Percentiles rank a stretch among this genome's conserved stretches.
Conservation (phyloP, 2,329 filamentous ascomycete species). For the Albifimbria verrucaria region DNA sequence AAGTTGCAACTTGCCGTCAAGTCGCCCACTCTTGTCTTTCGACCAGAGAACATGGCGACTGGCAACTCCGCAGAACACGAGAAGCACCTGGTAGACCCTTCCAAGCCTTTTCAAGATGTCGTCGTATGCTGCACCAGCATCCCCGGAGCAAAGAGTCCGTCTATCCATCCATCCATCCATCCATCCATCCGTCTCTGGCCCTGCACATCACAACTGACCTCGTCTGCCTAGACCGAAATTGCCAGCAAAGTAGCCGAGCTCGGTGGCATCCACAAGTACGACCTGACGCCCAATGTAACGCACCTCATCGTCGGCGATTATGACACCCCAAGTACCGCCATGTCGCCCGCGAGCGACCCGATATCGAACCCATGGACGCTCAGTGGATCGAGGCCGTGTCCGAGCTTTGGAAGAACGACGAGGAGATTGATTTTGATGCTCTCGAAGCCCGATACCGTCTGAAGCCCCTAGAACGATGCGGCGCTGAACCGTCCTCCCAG, state of each 20-base stretch:
- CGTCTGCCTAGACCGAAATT: constrained; percentile 45
- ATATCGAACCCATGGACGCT: constrained; percentile 79
- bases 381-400: constrained; percentile 82
- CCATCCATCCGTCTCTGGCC: not conserved
- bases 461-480: constrained; percentile 57
- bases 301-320: constrained; percentile 89
- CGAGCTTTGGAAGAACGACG: constrained; percentile 77
- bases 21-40: not conserved
- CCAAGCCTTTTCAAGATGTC: constrained; percentile 65
- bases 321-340: constrained; percentile 91
- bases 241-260: constrained; percentile 69
- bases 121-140: constrained; percentile 88
- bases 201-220: not conserved
- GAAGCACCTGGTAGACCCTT: constrained; percentile 46
- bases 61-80: constrained; percentile 21
- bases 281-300: constrained; percentile 93
- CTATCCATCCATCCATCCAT: not conserved
- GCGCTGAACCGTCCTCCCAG: constrained; percentile 32
- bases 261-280: constrained; percentile 82
- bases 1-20: not conserved
- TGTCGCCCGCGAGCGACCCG: constrained; percentile 83
- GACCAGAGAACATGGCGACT: constrained; percentile 22
- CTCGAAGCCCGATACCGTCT: constrained; percentile 67
- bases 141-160: constrained; percentile 71
- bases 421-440: constrained; percentile 66